phyloP scores from a whole-genome alignment of 2,329 filamentous ascomycete species.

The Orbilia ellipsospora region DNA sequence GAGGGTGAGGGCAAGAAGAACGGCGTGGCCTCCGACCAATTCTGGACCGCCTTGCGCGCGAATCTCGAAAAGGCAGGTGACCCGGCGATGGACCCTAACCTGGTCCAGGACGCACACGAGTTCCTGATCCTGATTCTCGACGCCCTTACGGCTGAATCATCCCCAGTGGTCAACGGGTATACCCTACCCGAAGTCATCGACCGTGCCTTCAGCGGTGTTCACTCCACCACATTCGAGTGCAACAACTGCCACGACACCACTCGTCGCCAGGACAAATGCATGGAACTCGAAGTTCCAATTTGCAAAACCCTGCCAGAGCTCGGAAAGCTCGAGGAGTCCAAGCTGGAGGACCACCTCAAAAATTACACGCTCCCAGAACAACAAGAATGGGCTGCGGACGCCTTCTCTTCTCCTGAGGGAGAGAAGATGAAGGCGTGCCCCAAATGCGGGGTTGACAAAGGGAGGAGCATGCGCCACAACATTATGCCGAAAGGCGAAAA shows the following conservation, averaged over 20 bases:
- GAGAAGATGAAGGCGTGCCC: conserved; percentile 30
- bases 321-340: conserved; percentile 25
- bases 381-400: conserved; percentile 38
- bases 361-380: conserved; percentile 39
- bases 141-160: conserved; percentile 18
- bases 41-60: conserved; percentile 43
- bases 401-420: conserved; percentile 16
- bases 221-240: conserved; percentile 45
- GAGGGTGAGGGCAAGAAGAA: conserved; percentile 34
- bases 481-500: conserved; percentile 39
- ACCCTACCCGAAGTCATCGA: conserved; percentile 39
- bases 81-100: conserved; percentile 36
- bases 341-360: conserved; percentile 19
- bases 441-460: conserved; percentile 31
- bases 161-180: conserved; percentile 36
- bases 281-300: conserved; percentile 48
- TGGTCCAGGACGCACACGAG: conserved; percentile 50
- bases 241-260: conserved; percentile 47
- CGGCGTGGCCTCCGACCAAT: conserved; percentile 40
- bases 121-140: conserved; percentile 44
- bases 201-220: conserved; percentile 30
- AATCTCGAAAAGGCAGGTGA: conserved; percentile 47
- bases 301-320: conserved; percentile 32
- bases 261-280: conserved; percentile 37
- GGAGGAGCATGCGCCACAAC: conserved; percentile 42